Base-by-base conservation (phyloP, 2,329 filamentous ascomycete species). In the Talaromyces sp. region DNA sequence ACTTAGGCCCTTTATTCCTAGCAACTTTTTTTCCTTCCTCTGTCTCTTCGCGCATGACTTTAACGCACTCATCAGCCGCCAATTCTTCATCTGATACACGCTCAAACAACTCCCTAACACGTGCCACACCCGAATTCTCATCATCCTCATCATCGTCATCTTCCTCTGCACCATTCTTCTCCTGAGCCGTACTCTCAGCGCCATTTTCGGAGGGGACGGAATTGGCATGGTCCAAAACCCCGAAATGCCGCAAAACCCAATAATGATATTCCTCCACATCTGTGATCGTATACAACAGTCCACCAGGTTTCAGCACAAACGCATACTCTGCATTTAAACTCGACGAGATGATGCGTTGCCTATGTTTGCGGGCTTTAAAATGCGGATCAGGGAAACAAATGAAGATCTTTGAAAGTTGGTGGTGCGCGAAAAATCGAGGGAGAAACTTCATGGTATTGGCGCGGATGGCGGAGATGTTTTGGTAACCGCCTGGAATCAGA, bases 391-490 rank as follows among this genome's bases (percentile, higher is more conserved):
- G 95, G 75, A 99, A 99, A 82, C 95, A 99, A 72, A 99, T 91
- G 78, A 99, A 99, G 74, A 98, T 91, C 75, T 96, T 96, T 68
- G 85, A 86, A 15, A 99, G 86, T 75, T 97, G 93, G 15, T 81
- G 83, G 73, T 89, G 90, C 63, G 80, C 82, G 83, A 99, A 98
- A 83, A 97, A 97, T 75, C 99, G 98, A 68, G 96, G 94, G n/a
- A 99, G 83, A 78, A 98, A 99, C 77, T 99, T 99, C 95, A 99
- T 99, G 5, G 92, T 92, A 81, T 99, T 99, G 69, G 92, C 91
- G 68, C 95, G 89, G 57, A 99, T 83, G 74, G 92, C 96, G 39
- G 90, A 89, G 62, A 94, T 89, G 77, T 99, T 99, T 74, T 96
- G 90, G 77, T 92, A 98, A 56, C 81, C 78, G 19, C 77, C 75